These are phyloP conservation scores for Chenopodium album DNA, from an alignment of 148 eudicot genomes.

Conservation along the genomic window DNA sequence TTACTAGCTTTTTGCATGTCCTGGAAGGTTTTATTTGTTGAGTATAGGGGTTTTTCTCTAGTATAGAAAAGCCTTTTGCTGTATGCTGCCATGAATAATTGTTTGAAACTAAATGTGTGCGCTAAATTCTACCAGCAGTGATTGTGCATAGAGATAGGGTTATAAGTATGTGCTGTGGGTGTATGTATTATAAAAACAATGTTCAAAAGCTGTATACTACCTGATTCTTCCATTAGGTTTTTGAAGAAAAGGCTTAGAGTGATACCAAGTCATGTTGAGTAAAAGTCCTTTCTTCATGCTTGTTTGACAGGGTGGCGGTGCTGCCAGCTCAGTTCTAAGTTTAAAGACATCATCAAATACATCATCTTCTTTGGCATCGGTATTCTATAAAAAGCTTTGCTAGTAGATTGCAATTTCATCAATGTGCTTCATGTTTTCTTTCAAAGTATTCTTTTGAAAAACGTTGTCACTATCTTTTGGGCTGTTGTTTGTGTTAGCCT, in stretches of 20 bases:
- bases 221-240: neutral
- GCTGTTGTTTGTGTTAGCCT: neutral
- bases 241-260: neutral
- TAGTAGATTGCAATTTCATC: neutral
- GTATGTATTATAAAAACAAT: neutral
- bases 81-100: neutral
- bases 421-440: neutral
- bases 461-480: neutral
- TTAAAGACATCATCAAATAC: slow-evolving; percentile 58
- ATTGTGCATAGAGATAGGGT: neutral
- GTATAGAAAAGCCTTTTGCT: neutral
- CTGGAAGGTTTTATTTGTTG: neutral
- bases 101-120: neutral
- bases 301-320: slow-evolving; percentile 66
- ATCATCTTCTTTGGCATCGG: slow-evolving; percentile 57
- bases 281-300: slow-evolving; percentile 12
- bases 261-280: neutral
- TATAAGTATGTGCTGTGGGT: neutral
- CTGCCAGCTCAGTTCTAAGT: slow-evolving; percentile 54
- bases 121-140: neutral
- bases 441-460: neutral
- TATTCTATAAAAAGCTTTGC: slow-evolving; percentile 33
- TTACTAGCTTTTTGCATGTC: neutral
- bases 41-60: neutral
- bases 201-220: neutral